These are phyloP conservation scores for Globisporangium spiculum DNA, from an alignment of 352 stramenopile species.

Conservation along the genomic window DNA sequence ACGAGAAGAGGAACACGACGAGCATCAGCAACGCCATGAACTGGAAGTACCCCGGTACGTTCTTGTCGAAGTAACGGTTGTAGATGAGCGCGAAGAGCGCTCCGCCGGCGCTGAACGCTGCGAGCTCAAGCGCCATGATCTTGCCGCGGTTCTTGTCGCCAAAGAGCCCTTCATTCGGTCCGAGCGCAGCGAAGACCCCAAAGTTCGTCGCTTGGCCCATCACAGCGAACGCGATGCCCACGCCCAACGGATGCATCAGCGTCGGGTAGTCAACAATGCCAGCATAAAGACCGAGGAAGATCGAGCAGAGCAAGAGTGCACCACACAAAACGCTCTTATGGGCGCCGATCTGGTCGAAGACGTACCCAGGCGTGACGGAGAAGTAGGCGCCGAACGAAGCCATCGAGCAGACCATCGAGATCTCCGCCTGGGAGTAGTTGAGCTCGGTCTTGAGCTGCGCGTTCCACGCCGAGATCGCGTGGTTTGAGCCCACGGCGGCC, in stretches of 20 bases:
- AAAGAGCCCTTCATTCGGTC: slow-evolving; percentile 72
- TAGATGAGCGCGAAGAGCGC: slow-evolving; percentile 72
- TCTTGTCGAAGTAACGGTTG: slow-evolving; percentile 46
- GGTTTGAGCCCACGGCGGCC: slow-evolving; percentile 59
- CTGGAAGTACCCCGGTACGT: slow-evolving; percentile 57
- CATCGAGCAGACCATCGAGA: slow-evolving; percentile 77
- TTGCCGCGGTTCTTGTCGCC: slow-evolving; percentile 62
- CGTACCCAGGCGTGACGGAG: slow-evolving; percentile 57
- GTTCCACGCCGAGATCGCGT: slow-evolving; percentile 81
- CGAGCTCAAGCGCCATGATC: slow-evolving; percentile 66
- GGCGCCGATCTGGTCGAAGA: slow-evolving; percentile 66
- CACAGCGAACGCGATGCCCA: slow-evolving; percentile 53
- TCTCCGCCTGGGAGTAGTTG: slow-evolving; percentile 66
- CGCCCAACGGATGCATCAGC: slow-evolving; percentile 41
- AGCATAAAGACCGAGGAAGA: slow-evolving; percentile 45
- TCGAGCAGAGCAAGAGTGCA: slow-evolving; percentile 28
- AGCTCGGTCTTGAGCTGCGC: slow-evolving; percentile 55
- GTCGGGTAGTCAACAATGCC: slow-evolving; percentile 30
- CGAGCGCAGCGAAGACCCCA: slow-evolving; percentile 66
- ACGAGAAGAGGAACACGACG: slow-evolving; percentile 48
- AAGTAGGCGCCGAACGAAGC: slow-evolving; percentile 79
- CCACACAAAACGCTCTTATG: slow-evolving; percentile 55
- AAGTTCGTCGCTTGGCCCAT: slow-evolving; percentile 69
- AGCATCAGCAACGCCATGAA: slow-evolving; percentile 67
- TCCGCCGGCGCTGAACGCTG: slow-evolving; percentile 62